Base-by-base conservation (phyloP, 352 stramenopile species). In the Globisporangium abappressorium region DNA sequence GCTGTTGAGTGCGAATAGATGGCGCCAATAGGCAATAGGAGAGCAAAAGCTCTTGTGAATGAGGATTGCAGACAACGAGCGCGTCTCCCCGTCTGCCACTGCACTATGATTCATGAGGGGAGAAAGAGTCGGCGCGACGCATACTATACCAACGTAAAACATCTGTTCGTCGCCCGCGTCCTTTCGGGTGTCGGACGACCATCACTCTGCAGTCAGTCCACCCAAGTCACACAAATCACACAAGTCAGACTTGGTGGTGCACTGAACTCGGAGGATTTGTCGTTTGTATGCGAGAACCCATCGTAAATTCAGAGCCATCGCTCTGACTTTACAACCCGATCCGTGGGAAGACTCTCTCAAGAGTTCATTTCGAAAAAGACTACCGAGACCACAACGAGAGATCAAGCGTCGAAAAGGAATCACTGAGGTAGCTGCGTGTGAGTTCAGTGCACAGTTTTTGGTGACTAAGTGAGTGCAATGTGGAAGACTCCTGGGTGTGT, bases 101-200 rank as follows among this genome's bases (percentile, higher is more conserved):
- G 15, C 9, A 1, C 5, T n/a, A n/a, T n/a, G 15, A 26, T 26
- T 15, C 8, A n/a, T n/a, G 41, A 49, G 15, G 41, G 5, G 38
- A 15, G 53, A 57, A 24, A 58, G 53, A 58, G 53, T 58, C 53
- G 33, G 53, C 24, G 22, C 5, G 51, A 12, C 4, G 41, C 8
- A 6, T 14, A 5, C 24, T 33, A 5, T 33, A 33, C 3, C 30
- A 33, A 33, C 3, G 30, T 33, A 33, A 34, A 57, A 9, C 54
- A 43, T 18, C 54, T 60, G 54, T 43, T 60, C 28, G 28, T 24
- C 18, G 26, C 22, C 54, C 28, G 28, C 28, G 54, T 43, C 54
- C 54, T 60, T 60, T 60, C 54, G 28, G 54, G 28, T 28, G 54
- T 26, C 15, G 54, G 54, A 26, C 18, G 28, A 60, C 28, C 54